Base-by-base conservation (phyloP, 1,139 yeast genomes). In the Diutina siamensis region DNA sequence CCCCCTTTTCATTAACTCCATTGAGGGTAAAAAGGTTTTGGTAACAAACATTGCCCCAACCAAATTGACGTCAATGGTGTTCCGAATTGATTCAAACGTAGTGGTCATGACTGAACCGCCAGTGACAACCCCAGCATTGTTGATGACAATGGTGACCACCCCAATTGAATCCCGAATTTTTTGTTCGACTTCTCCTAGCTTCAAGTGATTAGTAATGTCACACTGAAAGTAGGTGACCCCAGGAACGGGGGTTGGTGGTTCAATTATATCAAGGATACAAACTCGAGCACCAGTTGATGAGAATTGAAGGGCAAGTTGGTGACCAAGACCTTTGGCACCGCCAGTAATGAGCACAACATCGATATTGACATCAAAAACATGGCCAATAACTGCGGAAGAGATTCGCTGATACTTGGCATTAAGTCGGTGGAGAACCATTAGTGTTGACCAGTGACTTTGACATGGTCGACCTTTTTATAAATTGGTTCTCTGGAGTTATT, bases 321-420 rank as follows among this genome's bases (percentile, higher is more conserved):
- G 63, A 0, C 97, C 97, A 21, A 89, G 65, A 0, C 97, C 97
- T 0, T 76, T 64, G 2, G 75, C 58, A 0, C 96, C 97, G 1
- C 97, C 97, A 0, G 97, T 88, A 22, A 89, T 66, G n/a, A 87
- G 60, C 0, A 80, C 82, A 12, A 83, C 64, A 53, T 84, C 87
- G 21, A 64, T 60, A 46, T 52, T 54, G 0, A 76, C 68, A 36
- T 78, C 81, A 50, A 72, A 72, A 12, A 63, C 64, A 47, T 68
- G 72, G 1, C 85, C 85, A 20, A 78, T 58, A 2, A 74, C 38
- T 2, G 60, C 44, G 35, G 67, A 65, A 2, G 75, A 67, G 5
- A 19, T 9, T 15, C 44, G 9, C 18, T 27, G 25, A 18, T 35
- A 35, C 18, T 20, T 13, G 15, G 28, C 27, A 10, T 35, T 35